Base-by-base conservation (phyloP, 208 protist species). In the Cochliopodium minus region DNA sequence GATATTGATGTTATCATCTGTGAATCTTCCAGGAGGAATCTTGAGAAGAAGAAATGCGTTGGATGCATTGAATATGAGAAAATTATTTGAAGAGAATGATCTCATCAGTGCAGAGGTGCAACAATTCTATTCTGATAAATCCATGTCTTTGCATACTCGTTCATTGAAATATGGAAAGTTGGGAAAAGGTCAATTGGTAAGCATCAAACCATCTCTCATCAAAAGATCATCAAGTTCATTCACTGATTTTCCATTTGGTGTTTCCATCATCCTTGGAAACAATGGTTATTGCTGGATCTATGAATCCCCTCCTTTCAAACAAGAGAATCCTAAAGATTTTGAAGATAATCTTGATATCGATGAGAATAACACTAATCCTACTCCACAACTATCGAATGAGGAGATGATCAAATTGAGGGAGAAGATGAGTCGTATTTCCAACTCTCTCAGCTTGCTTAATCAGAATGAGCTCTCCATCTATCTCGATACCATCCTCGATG, bases 21-120 rank as follows among this genome's bases (percentile, higher is more conserved):
- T 97, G 13, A 94, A 92, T 33, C 74, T 96, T 45, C 93, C 93
- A 0, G 91, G 91, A 13, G 92, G 92, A 25, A 90, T 92, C 38
- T 74, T 92, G 20, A 74, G 92, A 20, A 74, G 86, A 6, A 73
- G 84, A 30, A 90, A 82, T 0, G 65, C 74, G 25, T 74, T 75
- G 23, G 89, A 95, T 73, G 83, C 92, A 67, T 67, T 95, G 1
- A 73, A 81, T 15, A 95, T 96, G 91, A 73, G 88, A 7, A 66
- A 76, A 28, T 74, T 95, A 30, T 96, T 93, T 78, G 81, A 83
- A 26, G 87, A 97, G 54, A 76, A 86, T 43, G 90, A 97, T 73
- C 30, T 92, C 4, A 69, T 92, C 43, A 74, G 74, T 28, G 86
- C 89, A 3, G 91, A 97, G 64, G 92, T 97, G 2, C 91, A 97